Evolutionary conservation across 495 filamentous ascomycete genomes (phyloP).

Genomic region (Penicillium bialowiezense): DNA sequence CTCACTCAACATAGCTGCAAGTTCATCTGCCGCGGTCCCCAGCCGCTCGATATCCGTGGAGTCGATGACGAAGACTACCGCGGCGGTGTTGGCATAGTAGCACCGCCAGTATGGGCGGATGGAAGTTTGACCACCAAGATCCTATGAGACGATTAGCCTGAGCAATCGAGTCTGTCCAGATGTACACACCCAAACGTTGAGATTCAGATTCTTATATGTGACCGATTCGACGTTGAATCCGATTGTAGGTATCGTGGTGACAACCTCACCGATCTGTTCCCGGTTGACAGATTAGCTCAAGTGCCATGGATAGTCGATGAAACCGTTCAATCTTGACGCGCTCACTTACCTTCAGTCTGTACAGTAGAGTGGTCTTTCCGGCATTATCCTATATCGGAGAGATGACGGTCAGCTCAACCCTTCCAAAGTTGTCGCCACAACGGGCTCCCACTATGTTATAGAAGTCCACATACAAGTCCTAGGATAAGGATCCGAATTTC

Average conservation of each 20-base stretch:
- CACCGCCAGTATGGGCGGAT: conserved; percentile 99
- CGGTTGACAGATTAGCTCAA: conserved; percentile 15
- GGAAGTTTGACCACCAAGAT: conserved; percentile 93
- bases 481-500: conserved; percentile 96
- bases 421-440: no score
- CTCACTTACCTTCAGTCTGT: conserved; percentile 79
- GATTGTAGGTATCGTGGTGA: conserved; percentile 98
- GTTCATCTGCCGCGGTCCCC: conserved; percentile 86
- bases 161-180: no score
- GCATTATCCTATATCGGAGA: conserved; percentile 77
- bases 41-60: conserved; percentile 95
- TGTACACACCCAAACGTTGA: conserved; percentile 87
- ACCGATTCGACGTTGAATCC: conserved; percentile 99
- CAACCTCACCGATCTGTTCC: conserved; percentile 89
- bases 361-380: conserved; percentile 94
- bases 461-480: conserved; percentile 67
- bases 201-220: conserved; percentile 94
- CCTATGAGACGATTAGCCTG: conserved; percentile 41
- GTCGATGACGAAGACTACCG: conserved; percentile 97
- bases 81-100: conserved; percentile 99
- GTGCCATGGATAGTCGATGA: background rate
- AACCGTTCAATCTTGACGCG: no score
- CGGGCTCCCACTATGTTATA: background rate
- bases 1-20: conserved; percentile 93
- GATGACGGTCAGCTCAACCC: conserved; percentile 19